These are phyloP conservation scores for Casuarina equisetifolia DNA, from an alignment of 306 rosid species.

Conservation along the genomic window DNA sequence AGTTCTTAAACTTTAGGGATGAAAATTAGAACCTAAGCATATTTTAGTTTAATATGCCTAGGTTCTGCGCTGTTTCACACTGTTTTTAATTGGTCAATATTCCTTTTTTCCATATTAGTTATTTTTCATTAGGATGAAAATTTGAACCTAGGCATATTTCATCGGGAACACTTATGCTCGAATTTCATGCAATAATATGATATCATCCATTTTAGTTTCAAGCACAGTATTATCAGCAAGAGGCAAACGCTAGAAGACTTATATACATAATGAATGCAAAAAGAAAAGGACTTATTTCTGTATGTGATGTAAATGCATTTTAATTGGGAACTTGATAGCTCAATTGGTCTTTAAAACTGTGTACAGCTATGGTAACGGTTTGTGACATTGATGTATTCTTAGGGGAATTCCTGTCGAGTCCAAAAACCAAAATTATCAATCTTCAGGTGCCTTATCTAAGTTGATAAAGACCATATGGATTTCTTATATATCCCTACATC, in stretches of 20 bases:
- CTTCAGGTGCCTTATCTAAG: neutral
- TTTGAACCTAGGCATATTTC: too few species aligned
- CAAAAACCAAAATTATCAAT: neutral
- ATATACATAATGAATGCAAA: neutral
- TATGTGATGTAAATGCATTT: neutral
- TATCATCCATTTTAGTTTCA: neutral
- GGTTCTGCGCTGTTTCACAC: too few species aligned
- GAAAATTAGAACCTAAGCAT: too few species aligned
- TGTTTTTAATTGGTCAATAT: too few species aligned
- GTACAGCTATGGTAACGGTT: neutral
- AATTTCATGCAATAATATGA: neutral
- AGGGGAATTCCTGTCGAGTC: neutral
- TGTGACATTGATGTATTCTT: neutral
- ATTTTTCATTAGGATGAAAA: too few species aligned
- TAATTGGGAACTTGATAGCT: neutral
- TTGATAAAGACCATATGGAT: neutral
- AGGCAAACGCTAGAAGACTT: neutral
- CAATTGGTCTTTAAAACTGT: neutral
- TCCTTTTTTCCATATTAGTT: too few species aligned
- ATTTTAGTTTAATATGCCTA: too few species aligned
- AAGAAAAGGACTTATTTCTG: neutral
- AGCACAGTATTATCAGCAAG: neutral
- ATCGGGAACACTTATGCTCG: neutral
- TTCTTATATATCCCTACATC: neutral
- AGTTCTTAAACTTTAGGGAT: too few species aligned